phyloP scores from a whole-genome alignment of 257 asterid species.

The Galeopsis tetrahit region DNA sequence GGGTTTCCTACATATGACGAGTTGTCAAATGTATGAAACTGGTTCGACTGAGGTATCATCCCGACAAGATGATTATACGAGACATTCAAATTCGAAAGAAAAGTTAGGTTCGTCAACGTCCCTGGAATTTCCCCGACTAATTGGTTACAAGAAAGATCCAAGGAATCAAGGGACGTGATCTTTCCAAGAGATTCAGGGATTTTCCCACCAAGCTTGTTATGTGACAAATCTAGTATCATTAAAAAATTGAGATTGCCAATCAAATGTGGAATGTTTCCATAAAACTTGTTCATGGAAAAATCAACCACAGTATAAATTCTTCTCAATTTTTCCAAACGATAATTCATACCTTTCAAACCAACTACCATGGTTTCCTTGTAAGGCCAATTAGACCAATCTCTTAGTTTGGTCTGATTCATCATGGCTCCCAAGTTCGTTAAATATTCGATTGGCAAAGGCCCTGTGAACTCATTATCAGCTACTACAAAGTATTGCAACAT shows the following conservation, averaged over 20 bases:
- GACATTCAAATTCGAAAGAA: constrained; percentile 35
- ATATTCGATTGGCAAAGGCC: background rate
- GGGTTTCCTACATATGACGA: constrained; percentile 32
- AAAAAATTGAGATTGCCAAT: background rate
- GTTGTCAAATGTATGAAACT: constrained; percentile 37
- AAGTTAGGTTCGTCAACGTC: constrained; percentile 28
- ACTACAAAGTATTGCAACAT: background rate
- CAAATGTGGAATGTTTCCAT: constrained; percentile 28
- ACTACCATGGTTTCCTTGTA: background rate
- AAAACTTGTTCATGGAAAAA: background rate
- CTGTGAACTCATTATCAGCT: background rate
- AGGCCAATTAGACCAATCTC: background rate
- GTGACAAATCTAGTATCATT: constrained; percentile 23
- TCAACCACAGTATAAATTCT: background rate
- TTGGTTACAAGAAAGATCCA: constrained; percentile 42
- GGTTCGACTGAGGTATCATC: constrained; percentile 32
- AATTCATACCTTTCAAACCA: background rate
- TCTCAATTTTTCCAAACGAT: background rate
- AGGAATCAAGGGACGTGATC: constrained; percentile 31
- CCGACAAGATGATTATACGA: constrained; percentile 36
- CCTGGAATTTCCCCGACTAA: constrained; percentile 38
- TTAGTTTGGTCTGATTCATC: background rate
- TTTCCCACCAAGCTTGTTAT: constrained; percentile 30
- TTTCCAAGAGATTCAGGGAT: constrained; percentile 33
- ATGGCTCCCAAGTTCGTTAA: background rate